These are phyloP conservation scores for Rhynchospora breviuscula DNA, from an alignment of 176 grass and related monocot genomes.

Conservation along the genomic window DNA sequence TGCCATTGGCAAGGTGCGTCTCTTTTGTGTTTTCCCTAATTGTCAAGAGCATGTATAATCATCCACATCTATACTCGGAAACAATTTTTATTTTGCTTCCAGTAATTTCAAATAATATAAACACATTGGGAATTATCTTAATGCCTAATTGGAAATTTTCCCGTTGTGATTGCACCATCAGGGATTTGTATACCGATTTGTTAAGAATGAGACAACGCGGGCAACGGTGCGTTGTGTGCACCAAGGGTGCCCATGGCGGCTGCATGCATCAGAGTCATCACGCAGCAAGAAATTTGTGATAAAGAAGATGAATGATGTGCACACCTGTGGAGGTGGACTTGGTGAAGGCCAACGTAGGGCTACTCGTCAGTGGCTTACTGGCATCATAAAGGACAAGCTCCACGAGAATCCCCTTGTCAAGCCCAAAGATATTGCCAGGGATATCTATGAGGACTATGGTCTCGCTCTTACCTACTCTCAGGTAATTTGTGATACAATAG, in stretches of 20 bases:
- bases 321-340: slow-evolving; percentile 78
- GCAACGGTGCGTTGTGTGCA: slow-evolving; percentile 79
- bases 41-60: not conserved
- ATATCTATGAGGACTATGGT: slow-evolving; percentile 83
- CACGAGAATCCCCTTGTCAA: slow-evolving; percentile 62
- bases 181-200: slow-evolving; percentile 86
- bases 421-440: slow-evolving; percentile 82
- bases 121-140: not conserved
- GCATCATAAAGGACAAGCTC: slow-evolving; percentile 90
- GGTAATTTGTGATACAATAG: slow-evolving; percentile 14
- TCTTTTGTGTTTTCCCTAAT: not conserved
- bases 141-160: not conserved
- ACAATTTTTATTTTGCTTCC: not conserved
- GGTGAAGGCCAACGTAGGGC: slow-evolving; percentile 79
- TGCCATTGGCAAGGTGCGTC: slow-evolving; percentile 49
- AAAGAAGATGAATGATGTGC: slow-evolving; percentile 88
- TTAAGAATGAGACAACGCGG: slow-evolving; percentile 88
- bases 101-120: not conserved
- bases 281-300: slow-evolving; percentile 90
- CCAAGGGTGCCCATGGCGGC: slow-evolving; percentile 71
- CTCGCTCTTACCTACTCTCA: slow-evolving; percentile 85
- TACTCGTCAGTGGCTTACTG: slow-evolving; percentile 85
- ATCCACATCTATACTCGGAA: not conserved
- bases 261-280: slow-evolving; percentile 93
- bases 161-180: not conserved